phyloP scores from a whole-genome alignment of 1,284 basidiomycete species.

The Trichosporon sp. region DNA sequence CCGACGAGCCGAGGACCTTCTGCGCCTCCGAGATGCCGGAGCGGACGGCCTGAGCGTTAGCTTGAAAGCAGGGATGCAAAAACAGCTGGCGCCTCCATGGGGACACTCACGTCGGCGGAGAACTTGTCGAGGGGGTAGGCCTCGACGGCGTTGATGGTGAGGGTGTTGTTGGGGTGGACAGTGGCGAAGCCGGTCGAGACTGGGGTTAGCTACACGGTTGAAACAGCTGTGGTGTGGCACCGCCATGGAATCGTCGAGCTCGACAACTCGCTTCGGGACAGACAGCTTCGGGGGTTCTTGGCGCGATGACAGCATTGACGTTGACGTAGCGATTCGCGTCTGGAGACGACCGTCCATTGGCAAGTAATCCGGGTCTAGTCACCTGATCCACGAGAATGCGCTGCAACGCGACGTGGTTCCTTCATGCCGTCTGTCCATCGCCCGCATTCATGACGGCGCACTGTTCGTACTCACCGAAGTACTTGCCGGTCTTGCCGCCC shows the following conservation, averaged over 20 bases:
- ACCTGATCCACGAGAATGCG: too few relatives aligned
- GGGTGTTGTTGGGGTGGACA: constrained; percentile 93
- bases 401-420: neutral
- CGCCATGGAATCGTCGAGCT: neutral
- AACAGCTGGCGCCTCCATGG: neutral
- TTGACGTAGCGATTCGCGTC: too few relatives aligned
- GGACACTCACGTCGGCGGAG: constrained; percentile 42
- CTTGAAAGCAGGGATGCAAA: neutral
- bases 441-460: neutral
- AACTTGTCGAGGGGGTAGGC: constrained; percentile 85
- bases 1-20: constrained; percentile 72
- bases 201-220: constrained; percentile 45
- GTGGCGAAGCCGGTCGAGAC: constrained; percentile 97
- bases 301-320: too few relatives aligned
- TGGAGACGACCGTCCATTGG: too few relatives aligned
- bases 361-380: too few relatives aligned
- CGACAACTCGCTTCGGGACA: neutral
- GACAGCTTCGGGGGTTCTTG: too few relatives aligned
- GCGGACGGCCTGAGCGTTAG: constrained; percentile 67
- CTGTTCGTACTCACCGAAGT: constrained; percentile 68
- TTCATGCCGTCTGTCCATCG: neutral
- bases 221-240: neutral
- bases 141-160: constrained; percentile 97
- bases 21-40: constrained; percentile 84
- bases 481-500: constrained; percentile 74